Conservation (phyloP, 176 grass and related monocot genomes). For the Zea mays region DNA sequence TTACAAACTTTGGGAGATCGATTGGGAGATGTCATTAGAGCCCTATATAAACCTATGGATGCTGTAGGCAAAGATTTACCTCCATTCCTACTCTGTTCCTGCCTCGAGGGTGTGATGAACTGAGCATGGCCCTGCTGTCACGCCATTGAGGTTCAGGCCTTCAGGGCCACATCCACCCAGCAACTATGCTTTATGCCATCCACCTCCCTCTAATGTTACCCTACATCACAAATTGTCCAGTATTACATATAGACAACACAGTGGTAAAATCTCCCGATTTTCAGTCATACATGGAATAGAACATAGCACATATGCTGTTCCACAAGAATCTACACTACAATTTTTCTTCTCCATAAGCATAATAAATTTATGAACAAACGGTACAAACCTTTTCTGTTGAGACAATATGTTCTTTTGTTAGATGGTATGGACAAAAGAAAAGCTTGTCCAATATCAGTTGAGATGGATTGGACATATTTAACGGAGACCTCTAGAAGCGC, state of each 20-base stretch:
- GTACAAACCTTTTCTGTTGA: background rate
- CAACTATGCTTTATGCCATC: background rate
- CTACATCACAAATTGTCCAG: background rate
- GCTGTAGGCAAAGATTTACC: background rate
- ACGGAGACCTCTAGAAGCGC: no score
- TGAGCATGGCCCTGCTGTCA: background rate
- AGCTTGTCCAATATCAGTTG: no score
- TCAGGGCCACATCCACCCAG: background rate
- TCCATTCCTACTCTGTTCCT: background rate
- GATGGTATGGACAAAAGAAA: background rate
- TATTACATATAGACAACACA: background rate
- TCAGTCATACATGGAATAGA: background rate
- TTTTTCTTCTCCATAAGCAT: background rate
- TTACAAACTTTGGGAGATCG: background rate
- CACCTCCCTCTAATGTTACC: background rate
- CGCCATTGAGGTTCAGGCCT: background rate
- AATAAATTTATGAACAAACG: background rate
- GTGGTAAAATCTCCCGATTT: background rate
- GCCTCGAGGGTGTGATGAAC: background rate
- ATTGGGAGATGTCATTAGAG: background rate
- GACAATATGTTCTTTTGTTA: background rate
- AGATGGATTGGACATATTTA: no score
- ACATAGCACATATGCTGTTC: background rate
- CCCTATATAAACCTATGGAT: background rate
- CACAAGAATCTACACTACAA: background rate